phyloP scores from a whole-genome alignment of 2,329 filamentous ascomycete species.

The Pseudopyrenochaeta lycopersici region DNA sequence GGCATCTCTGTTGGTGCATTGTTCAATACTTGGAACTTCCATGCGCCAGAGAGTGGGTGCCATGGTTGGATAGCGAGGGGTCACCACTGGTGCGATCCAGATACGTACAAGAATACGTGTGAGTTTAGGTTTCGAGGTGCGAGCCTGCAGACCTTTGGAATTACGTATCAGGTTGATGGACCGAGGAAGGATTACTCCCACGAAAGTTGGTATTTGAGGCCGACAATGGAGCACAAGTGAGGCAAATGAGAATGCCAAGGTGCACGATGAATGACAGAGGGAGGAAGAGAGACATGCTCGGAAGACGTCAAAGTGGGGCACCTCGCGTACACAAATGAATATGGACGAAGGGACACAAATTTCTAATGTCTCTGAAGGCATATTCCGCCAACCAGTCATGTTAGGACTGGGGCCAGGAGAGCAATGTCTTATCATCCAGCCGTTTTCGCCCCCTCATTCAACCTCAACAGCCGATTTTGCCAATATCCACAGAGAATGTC shows the following conservation, averaged over 20 bases:
- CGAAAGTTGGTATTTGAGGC: constrained; percentile 49
- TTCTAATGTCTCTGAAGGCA: neutral
- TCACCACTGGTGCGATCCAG: constrained; percentile 74
- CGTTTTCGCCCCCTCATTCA: neutral
- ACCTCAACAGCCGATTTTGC: neutral
- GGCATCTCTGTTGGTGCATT: constrained; percentile 76
- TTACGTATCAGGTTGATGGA: constrained; percentile 73
- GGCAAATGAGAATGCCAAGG: neutral
- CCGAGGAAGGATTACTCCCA: constrained; percentile 76
- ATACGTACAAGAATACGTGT: constrained; percentile 76
- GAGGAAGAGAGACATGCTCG: neutral
- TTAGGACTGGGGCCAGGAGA: neutral
- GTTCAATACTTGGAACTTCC: constrained; percentile 77
- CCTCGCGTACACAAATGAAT: neutral
- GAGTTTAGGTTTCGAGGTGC: constrained; percentile 63
- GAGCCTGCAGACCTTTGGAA: constrained; percentile 39
- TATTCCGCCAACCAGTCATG: neutral
- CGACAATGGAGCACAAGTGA: neutral
- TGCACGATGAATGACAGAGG: neutral
- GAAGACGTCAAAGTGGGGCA: neutral
- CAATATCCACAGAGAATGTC: no score
- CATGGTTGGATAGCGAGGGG: constrained; percentile 71
- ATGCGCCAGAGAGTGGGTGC: constrained; percentile 39
- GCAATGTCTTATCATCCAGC: neutral
- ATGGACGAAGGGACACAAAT: neutral